Conservation (phyloP, 306 rosid species). For the Styphnolobium japonicum region DNA sequence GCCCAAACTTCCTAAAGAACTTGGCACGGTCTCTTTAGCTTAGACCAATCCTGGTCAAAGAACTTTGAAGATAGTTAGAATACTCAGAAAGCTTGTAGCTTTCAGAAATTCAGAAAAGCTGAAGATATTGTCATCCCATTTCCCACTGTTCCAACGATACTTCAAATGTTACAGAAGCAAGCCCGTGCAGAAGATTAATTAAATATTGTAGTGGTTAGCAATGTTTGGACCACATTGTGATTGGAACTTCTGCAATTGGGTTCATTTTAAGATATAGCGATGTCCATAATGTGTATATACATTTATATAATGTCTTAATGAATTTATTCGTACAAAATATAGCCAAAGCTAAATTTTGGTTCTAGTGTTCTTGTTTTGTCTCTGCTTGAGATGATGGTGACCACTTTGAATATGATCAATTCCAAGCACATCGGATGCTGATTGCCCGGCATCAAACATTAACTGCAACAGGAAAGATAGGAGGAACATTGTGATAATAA, state of each 20-base stretch:
- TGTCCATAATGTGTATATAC: background rate
- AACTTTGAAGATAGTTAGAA: background rate
- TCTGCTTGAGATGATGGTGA: slow-evolving; percentile 43
- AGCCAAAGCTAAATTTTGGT: slow-evolving; percentile 31
- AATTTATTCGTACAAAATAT: slow-evolving; percentile 22
- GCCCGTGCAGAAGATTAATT: background rate
- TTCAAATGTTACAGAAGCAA: background rate
- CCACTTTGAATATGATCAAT: slow-evolving; percentile 27
- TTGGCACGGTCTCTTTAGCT: background rate
- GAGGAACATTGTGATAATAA: slow-evolving; percentile 42
- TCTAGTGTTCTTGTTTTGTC: slow-evolving; percentile 46
- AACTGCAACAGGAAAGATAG: slow-evolving; percentile 20
- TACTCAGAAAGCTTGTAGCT: background rate
- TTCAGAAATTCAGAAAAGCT: background rate
- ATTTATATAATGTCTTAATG: slow-evolving; percentile 10
- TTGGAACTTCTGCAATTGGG: background rate
- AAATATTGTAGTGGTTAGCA: background rate
- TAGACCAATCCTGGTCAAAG: background rate
- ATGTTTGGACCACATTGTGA: slow-evolving; percentile 20
- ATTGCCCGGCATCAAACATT: slow-evolving; percentile 37
- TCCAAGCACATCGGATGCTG: slow-evolving; percentile 61
- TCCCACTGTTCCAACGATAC: background rate
- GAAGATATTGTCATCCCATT: background rate
- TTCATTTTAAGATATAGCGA: background rate
- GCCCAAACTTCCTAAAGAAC: background rate